These are phyloP conservation scores for Pythium guiyangense DNA, from an alignment of 352 stramenopile genomes.

Conservation along the genomic window DNA sequence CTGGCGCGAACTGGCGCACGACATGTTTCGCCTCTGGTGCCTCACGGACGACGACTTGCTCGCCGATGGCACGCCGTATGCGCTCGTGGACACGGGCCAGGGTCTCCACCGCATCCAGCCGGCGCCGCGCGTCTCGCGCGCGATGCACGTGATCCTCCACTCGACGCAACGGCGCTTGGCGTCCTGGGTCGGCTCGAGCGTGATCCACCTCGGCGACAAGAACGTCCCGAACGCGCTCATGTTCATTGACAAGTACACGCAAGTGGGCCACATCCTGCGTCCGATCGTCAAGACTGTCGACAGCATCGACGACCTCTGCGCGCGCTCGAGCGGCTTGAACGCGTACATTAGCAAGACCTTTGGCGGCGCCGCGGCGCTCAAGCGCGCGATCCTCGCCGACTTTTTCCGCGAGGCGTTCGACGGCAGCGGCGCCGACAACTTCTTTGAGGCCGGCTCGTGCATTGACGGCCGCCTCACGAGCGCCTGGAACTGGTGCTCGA, in stretches of 20 bases:
- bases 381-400: constrained; percentile 91
- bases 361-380: constrained; percentile 76
- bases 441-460: constrained; percentile 94
- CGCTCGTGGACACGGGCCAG: constrained; percentile 93
- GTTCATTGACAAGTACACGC: constrained; percentile 99
- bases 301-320: constrained; percentile 53
- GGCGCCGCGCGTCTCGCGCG: constrained; percentile 90
- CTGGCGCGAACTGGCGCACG: constrained; percentile 94
- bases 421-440: constrained; percentile 93
- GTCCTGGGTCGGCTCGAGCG: constrained; percentile 91
- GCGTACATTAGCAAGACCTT: constrained; percentile 79
- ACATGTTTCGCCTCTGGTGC: constrained; percentile 97
- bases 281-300: constrained; percentile 88
- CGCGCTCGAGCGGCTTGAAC: constrained; percentile 37
- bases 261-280: constrained; percentile 86
- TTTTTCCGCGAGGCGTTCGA: constrained; percentile 97
- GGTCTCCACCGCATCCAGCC: constrained; percentile 93
- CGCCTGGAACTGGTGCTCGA: constrained; percentile 97
- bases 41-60: constrained; percentile 93
- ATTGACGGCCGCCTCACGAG: constrained; percentile 96
- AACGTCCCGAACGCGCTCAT: constrained; percentile 98
- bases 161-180: constrained; percentile 68
- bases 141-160: constrained; percentile 94
- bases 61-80: constrained; percentile 75
- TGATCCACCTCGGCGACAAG: constrained; percentile 97